A percentile compares a stretch with the other conserved stretches of the same genome.
Evolutionary conservation across 352 stramenopile genomes (phyloP).

Genomic region (Phytophthora parvispora): DNA sequence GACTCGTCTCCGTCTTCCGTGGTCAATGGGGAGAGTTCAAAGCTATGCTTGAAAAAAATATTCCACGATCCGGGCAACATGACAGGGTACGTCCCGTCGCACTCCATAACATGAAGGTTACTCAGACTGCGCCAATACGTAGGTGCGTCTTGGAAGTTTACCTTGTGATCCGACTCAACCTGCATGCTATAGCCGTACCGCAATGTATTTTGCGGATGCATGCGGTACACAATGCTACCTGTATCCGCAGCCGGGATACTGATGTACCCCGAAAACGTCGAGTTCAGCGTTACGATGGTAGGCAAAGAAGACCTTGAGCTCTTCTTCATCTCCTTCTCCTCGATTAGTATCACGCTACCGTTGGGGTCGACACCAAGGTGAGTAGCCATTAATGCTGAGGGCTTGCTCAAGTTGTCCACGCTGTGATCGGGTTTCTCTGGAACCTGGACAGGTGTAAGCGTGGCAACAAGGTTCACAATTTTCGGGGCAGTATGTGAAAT

Average conservation of each 20-base stretch:
- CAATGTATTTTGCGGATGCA: constrained; percentile 54
- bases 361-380: constrained; percentile 49
- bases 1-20: constrained; percentile 3
- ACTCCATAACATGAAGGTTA: constrained; percentile 58
- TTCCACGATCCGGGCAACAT: constrained; percentile 63
- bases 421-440: constrained; percentile 6
- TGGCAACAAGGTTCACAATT: constrained; percentile 41
- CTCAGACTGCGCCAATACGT: constrained; percentile 59
- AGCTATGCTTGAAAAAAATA: constrained; percentile 68
- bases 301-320: constrained; percentile 13
- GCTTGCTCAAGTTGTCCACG: constrained; percentile 25
- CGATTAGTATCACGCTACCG: constrained; percentile 59
- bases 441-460: constrained; percentile 45
- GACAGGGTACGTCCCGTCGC: constrained; percentile 53
- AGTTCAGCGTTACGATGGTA: constrained; percentile 48
- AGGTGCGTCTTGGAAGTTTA: constrained; percentile 52
- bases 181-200: constrained; percentile 71
- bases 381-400: constrained; percentile 20
- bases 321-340: constrained; percentile 34
- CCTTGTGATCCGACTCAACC: constrained; percentile 50
- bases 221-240: constrained; percentile 47
- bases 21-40: constrained; percentile 42
- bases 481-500: constrained; percentile 2
- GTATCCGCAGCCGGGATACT: constrained; percentile 23
- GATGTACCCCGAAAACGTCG: constrained; percentile 41